Evolutionary conservation across 306 rosid species (phyloP).

Genomic region (Medicago lupulina): DNA sequence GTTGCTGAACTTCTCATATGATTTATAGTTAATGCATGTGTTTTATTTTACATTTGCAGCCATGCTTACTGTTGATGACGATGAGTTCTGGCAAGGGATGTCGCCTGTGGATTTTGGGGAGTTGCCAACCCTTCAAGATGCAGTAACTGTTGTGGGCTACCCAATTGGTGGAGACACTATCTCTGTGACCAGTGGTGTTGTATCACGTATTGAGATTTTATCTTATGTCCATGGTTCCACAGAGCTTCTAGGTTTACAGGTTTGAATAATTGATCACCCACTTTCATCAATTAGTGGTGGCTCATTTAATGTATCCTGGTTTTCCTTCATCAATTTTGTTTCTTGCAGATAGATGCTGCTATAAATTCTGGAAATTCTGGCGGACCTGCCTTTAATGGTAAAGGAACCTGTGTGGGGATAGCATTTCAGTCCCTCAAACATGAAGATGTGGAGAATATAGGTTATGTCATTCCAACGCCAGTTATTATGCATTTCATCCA

Average conservation of each 20-base stretch:
- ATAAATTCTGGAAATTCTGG: conserved; percentile 98
- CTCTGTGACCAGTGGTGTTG: conserved; percentile 98
- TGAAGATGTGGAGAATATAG: conserved; percentile 91
- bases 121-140: conserved; percentile 91
- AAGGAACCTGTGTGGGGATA: conserved; percentile 93
- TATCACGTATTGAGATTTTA: conserved; percentile 89
- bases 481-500: conserved; percentile 90
- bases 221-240: conserved; percentile 97
- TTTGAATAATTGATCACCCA: conserved; percentile 39
- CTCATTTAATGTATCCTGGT: conserved; percentile 21
- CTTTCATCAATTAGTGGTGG: conserved; percentile 13
- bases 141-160: conserved; percentile 94
- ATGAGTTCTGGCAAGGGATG: conserved; percentile 97
- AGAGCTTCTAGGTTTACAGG: conserved; percentile 98
- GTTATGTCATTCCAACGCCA: conserved; percentile 97
- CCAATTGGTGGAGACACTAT: conserved; percentile 98
- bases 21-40: conserved; percentile 34
- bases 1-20: conserved; percentile 24
- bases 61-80: conserved; percentile 83
- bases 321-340: conserved; percentile 27
- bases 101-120: conserved; percentile 85
- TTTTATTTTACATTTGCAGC: conserved; percentile 62
- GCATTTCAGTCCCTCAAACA: conserved; percentile 99
- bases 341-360: conserved; percentile 90
- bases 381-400: conserved; percentile 95